A percentile compares a stretch with the other conserved stretches of the same genome.
Conservation (phyloP, 768 basidiomycete species). For the Pleurotus platypus region DNA sequence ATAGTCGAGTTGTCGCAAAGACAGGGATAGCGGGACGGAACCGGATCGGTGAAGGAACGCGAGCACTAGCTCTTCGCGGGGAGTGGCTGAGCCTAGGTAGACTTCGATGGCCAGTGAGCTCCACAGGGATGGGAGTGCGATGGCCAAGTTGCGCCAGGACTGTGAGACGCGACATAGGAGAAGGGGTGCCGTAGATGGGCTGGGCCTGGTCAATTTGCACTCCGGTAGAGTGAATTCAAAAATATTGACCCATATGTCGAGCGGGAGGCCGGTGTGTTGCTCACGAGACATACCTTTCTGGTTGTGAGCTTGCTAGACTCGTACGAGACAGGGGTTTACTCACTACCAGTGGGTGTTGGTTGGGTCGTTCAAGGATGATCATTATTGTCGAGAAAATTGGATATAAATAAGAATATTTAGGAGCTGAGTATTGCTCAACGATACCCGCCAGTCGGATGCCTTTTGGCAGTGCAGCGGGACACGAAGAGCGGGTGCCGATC, state of each 20-base stretch:
- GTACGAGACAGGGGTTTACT: no score
- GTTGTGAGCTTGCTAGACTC: no score
- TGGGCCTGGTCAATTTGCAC: slow-evolving; percentile 6
- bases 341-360: not conserved
- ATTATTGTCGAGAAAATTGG: not conserved
- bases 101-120: slow-evolving; percentile 28
- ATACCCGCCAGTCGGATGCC: no score
- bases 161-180: slow-evolving; percentile 38
- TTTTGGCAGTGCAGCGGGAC: no score
- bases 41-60: slow-evolving; percentile 32
- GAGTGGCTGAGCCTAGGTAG: slow-evolving; percentile 23
- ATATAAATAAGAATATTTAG: not conserved
- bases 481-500: no score
- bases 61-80: slow-evolving; percentile 22
- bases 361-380: not conserved
- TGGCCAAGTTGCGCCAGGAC: slow-evolving; percentile 36
- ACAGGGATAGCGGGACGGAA: slow-evolving; percentile 26
- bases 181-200: slow-evolving; percentile 23
- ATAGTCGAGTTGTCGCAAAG: slow-evolving; percentile 29
- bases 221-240: slow-evolving; percentile 24
- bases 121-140: slow-evolving; percentile 38
- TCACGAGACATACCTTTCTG: no score
- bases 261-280: slow-evolving; percentile 12
- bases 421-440: no score
- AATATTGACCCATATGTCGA: slow-evolving; percentile 28